These are phyloP conservation scores for Prunus fruticosa DNA, from an alignment of 306 rosid species.

Conservation along the genomic window DNA sequence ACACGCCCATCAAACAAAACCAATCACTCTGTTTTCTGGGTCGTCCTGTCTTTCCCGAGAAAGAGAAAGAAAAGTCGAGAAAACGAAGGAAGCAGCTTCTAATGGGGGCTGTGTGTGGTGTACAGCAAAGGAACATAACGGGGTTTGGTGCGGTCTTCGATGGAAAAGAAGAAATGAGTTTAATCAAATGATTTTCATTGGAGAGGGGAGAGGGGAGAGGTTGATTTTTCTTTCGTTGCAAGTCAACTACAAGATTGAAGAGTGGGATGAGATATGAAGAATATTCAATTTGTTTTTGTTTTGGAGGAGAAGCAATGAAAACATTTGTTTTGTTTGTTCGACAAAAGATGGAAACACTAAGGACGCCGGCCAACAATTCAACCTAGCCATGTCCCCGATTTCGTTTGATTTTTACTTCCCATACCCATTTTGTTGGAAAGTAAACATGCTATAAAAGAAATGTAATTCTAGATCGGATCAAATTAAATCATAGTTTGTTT, in stretches of 20 bases:
- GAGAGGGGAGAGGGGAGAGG: background rate
- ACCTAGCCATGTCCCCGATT: background rate
- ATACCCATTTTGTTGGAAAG: no score
- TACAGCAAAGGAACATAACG: background rate
- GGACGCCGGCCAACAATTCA: background rate
- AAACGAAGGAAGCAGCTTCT: background rate
- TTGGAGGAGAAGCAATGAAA: background rate
- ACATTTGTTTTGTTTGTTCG: background rate
- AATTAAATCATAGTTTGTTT: no score
- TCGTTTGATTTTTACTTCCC: no score
- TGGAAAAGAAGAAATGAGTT: background rate
- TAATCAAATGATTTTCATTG: background rate
- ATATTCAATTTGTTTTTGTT: background rate
- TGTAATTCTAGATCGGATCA: no score
- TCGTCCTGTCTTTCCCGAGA: constrained; percentile 10
- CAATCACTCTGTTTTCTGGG: background rate
- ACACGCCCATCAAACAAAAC: constrained; percentile 48
- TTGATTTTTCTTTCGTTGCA: constrained; percentile 1
- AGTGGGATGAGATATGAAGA: background rate
- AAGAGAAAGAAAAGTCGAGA: constrained; percentile 8
- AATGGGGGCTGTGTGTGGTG: background rate
- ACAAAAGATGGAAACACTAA: background rate
- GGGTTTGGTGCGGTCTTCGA: background rate
- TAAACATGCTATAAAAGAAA: no score
- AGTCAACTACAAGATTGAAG: constrained; percentile 10